Evolutionary conservation across 352 stramenopile species (phyloP).

Genomic region (Globisporangium solare): DNA sequence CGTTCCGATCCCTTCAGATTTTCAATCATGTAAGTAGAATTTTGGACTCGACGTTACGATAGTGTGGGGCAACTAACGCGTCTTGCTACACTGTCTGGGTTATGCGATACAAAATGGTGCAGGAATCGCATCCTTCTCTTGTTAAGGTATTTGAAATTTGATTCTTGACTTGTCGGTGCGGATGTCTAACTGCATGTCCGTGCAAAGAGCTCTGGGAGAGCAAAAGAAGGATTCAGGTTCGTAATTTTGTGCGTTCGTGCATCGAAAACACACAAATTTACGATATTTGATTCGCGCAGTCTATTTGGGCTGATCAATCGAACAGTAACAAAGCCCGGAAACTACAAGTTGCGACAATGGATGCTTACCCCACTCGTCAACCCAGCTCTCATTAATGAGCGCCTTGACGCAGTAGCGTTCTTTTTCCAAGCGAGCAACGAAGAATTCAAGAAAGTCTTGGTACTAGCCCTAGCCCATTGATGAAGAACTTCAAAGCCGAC

Average conservation of each 20-base stretch:
- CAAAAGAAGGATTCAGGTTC: constrained; percentile 85
- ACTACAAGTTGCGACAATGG: constrained; percentile 59
- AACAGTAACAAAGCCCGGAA: constrained; percentile 67
- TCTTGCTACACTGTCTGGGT: not conserved
- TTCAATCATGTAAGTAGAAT: constrained; percentile 56
- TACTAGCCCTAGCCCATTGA: constrained; percentile 13
- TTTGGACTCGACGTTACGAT: no score
- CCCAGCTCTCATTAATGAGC: constrained; percentile 40
- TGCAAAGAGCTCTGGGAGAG: constrained; percentile 50
- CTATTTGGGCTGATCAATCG: constrained; percentile 77
- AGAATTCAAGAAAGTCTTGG: constrained; percentile 54
- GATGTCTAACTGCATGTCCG: not conserved
- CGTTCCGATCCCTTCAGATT: constrained; percentile 76
- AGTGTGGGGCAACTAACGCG: no score
- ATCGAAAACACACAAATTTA: not conserved
- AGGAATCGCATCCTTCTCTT: constrained; percentile 79
- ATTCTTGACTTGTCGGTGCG: not conserved
- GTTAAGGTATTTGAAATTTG: constrained; percentile 42
- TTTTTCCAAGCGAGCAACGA: constrained; percentile 45
- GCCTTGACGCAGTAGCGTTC: constrained; percentile 54
- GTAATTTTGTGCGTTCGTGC: not conserved
- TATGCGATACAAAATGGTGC: not conserved
- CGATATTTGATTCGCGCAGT: constrained; percentile 22
- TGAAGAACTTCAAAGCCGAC: not conserved
- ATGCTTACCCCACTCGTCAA: constrained; percentile 71